A percentile compares a stretch with the other conserved stretches of the same genome.
phyloP scores from a whole-genome alignment of 768 basidiomycete species.

The Russula virescens region DNA sequence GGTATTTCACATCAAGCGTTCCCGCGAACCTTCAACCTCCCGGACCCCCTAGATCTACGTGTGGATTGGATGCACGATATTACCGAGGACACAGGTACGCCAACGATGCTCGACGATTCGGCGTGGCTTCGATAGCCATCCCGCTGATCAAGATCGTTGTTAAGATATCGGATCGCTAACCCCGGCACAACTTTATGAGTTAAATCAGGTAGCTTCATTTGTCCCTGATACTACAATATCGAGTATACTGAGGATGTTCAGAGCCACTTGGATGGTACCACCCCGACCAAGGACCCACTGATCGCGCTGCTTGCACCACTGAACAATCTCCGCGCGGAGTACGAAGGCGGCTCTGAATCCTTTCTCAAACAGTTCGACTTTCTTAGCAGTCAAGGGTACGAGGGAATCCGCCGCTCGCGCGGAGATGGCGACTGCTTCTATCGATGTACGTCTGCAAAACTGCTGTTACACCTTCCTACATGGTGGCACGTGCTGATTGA shows the following conservation, averaged over 20 bases:
- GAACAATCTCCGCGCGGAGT: slow-evolving; percentile 55
- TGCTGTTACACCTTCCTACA: not conserved
- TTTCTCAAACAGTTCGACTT: slow-evolving; percentile 76
- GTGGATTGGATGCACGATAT: not conserved
- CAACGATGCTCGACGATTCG: not conserved
- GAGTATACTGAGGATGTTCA: slow-evolving; percentile 20
- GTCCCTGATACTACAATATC: not conserved
- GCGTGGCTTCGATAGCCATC: not conserved
- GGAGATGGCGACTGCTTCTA: slow-evolving; percentile 91
- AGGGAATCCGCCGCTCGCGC: slow-evolving; percentile 60
- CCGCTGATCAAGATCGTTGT: not conserved
- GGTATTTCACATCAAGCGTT: slow-evolving; percentile 22
- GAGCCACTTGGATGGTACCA: slow-evolving; percentile 37
- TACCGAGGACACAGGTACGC: slow-evolving; percentile 24
- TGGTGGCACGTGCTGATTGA: slow-evolving; percentile 15
- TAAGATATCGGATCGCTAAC: slow-evolving; percentile 34
- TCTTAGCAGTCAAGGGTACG: slow-evolving; percentile 58
- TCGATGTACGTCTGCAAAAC: slow-evolving; percentile 50
- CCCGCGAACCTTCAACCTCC: slow-evolving; percentile 25
- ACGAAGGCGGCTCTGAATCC: slow-evolving; percentile 49
- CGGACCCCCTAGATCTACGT: slow-evolving; percentile 24
- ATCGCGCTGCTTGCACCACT: slow-evolving; percentile 52
- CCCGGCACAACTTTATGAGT: slow-evolving; percentile 34
- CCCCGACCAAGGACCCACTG: slow-evolving; percentile 42
- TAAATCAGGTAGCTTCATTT: slow-evolving; percentile 35